These are phyloP conservation scores for Cordyceps fumosorosea DNA, from an alignment of 2,329 filamentous ascomycete genomes.

Conservation along the genomic window DNA sequence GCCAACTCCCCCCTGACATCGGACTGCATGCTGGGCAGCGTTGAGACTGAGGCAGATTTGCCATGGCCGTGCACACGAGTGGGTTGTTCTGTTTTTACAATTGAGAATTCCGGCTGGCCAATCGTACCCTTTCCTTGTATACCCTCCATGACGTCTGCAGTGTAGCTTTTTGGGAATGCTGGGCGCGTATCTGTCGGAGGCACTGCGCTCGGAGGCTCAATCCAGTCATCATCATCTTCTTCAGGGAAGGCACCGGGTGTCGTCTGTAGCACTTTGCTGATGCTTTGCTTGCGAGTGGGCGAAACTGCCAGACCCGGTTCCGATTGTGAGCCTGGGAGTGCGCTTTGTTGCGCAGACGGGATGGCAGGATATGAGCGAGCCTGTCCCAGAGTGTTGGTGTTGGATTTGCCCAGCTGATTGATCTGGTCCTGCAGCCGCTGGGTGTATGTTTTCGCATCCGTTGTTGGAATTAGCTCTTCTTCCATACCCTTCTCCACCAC, in stretches of 20 bases:
- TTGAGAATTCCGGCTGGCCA: conserved; percentile 33
- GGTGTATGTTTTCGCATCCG: conserved; percentile 82
- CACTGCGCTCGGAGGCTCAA: conserved; percentile 41
- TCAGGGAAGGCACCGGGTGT: conserved; percentile 57
- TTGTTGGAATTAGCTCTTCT: conserved; percentile 35
- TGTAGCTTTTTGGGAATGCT: conserved; percentile 52
- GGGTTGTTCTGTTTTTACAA: not conserved
- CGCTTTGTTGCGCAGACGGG: conserved; percentile 26
- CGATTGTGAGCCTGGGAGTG: conserved; percentile 22
- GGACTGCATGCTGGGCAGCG: conserved; percentile 30
- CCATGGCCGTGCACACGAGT: conserved; percentile 29
- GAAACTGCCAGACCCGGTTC: conserved; percentile 24
- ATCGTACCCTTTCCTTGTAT: conserved; percentile 43
- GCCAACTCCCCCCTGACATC: conserved; percentile 19
- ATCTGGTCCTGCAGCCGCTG: conserved; percentile 91
- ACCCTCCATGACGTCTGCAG: conserved; percentile 55
- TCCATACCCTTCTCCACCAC: conserved; percentile 47
- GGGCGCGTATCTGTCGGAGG: conserved; percentile 35
- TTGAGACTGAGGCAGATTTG: conserved; percentile 59
- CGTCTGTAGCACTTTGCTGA: conserved; percentile 25
- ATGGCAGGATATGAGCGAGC: conserved; percentile 42
- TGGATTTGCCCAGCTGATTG: conserved; percentile 59
- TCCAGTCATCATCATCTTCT: conserved; percentile 58
- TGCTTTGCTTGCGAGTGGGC: conserved; percentile 20
- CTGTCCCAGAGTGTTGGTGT: conserved; percentile 39